These are phyloP conservation scores for Catharanthus roseus DNA, from an alignment of 257 asterid species.

Conservation along the genomic window DNA sequence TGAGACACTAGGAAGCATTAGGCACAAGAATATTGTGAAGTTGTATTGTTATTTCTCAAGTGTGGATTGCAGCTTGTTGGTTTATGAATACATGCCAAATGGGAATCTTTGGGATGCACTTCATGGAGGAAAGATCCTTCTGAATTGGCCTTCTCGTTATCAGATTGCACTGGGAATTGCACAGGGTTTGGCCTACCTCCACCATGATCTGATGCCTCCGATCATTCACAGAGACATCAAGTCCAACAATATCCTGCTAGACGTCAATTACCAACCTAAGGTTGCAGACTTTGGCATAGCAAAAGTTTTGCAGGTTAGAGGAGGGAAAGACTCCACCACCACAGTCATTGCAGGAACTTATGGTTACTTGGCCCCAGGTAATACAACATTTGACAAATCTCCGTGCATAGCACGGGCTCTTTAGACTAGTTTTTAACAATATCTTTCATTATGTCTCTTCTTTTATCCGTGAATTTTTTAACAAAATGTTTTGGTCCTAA, in stretches of 20 bases:
- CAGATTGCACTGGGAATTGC: constrained; percentile 80
- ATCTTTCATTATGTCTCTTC: not conserved
- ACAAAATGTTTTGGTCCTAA: not conserved
- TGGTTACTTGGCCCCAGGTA: constrained; percentile 98
- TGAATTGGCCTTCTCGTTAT: constrained; percentile 82
- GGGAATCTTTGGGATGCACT: constrained; percentile 91
- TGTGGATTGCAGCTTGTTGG: constrained; percentile 58
- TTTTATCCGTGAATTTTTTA: too few species aligned
- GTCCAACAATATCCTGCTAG: constrained; percentile 76
- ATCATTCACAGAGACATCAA: constrained; percentile 86
- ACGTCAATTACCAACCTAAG: constrained; percentile 62
- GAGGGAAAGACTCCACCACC: constrained; percentile 62
- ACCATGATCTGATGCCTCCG: constrained; percentile 71
- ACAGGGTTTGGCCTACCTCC: constrained; percentile 85
- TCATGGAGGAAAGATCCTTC: constrained; percentile 42
- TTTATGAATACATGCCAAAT: constrained; percentile 81
- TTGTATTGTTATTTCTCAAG: constrained; percentile 71
- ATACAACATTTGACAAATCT: not conserved
- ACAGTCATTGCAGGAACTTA: constrained; percentile 82
- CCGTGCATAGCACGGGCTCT: too few species aligned
- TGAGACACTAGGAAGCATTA: constrained; percentile 78
- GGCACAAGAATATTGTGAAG: constrained; percentile 95
- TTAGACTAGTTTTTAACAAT: too few species aligned
- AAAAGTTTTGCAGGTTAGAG: constrained; percentile 72
- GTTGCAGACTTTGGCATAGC: constrained; percentile 96